Evolutionary conservation across 78 protist genomes (phyloP), one percentile per base, ranked within the genome.

Genomic region (Dictyostelium firmibasis): DNA sequence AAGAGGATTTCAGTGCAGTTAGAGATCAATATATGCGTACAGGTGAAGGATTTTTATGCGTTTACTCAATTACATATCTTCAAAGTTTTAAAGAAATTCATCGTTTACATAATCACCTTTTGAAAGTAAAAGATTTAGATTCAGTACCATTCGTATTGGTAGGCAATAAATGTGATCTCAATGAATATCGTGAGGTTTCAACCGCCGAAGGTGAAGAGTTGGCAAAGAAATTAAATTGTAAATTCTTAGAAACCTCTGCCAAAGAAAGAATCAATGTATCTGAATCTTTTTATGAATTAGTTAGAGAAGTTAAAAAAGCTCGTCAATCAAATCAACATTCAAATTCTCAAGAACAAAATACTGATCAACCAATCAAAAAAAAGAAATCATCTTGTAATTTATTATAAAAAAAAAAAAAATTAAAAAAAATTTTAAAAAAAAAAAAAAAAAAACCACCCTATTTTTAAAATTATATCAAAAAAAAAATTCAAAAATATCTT

Each of bases 161-260:
- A 1, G 99, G 98, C 1, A 98, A 98, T 87, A 98, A 98, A 77
- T 78, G 96, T 36, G 99, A 98, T 93, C 94, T 98, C 16, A 97
- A 82, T 33, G 94, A 77, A 14, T 94, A 92, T 53, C 77, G 97
- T 13, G 96, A 53, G 18, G 98, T 98, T 6, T 3, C 92, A 14
- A 78, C 67, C 27, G 92, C 77, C 14, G 91, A 70, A n/a, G 96
- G 96, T 41, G 92, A 93, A 50, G 96, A 93, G 43, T 27, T 84
- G 20, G 85, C 96, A 70, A 92, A 78, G 38, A 92, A 92, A 25
- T n/a, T 92, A 47, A 85, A 85, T 35, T 92, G 96, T 35, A 92
- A 92, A 44, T 92, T 92, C 43, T 85, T 92, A 27, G 96, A 92
- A 50, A 85, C 96, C 36, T 57, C 81, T 20, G 96, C 96, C 31